Base-by-base conservation (phyloP, 768 basidiomycete species). In the Sarcodon sp. region DNA sequence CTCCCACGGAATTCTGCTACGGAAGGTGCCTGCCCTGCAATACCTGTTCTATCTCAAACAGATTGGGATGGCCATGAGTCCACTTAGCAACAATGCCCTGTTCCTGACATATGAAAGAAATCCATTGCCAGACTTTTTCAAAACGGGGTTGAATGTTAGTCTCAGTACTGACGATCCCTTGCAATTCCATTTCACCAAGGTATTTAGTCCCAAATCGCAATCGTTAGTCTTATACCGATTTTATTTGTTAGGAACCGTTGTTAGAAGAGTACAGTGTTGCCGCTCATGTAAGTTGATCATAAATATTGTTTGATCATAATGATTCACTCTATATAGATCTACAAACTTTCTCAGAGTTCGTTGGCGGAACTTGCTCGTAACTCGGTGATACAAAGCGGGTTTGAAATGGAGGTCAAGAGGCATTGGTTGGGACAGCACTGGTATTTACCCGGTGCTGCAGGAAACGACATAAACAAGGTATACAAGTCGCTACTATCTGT, bases 151-250 rank as follows among this genome's bases (percentile, higher is more conserved):
- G 54, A 98, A 98, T 61, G 90, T 97, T 53, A 92, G 89, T 61
- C 66, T 97, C 64, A 94, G 92, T 54, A 97, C 94, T 1, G 94
- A 97, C 63, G 90, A 92, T 61, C 91, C 89, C 4, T 68, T 93
- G 35, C 94, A 98, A 66, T 96, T 99, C 69, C 94, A 98, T 67
- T 96, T 98, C 66, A 98, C 96, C 32, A 96, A 96, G 73, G 92
- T 83, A 45, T 33, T 73, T 50, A 32, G 4, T 15, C 46, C 31
- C 13, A 35, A 4, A 33, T 31, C 33, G 10, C 37, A 3, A 10
- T 32, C 32, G 8, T 11, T 21, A 27, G 34, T 35, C 6, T 47
- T 43, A 16, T 10, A 38, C 10, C 36, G 3, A 21, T 39, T n/a
- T 15, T 11, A 11, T 32, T 4, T 27, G 5, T 4, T 56, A 93